Evolutionary conservation across 495 filamentous ascomycete species (phyloP).

Genomic region (Barbatosphaeria neglecta): DNA sequence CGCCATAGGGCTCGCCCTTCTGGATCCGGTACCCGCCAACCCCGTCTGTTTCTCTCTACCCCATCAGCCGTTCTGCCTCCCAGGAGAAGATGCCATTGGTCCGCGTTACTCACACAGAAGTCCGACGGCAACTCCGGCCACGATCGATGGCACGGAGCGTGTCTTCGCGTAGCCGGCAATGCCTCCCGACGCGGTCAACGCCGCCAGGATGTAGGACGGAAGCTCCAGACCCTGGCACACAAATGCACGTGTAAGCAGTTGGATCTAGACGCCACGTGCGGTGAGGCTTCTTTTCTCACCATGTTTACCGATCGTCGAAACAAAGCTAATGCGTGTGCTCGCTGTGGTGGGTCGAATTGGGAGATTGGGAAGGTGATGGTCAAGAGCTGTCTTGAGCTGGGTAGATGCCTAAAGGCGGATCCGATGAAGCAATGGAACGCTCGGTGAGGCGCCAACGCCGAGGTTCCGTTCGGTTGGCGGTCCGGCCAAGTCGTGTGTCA

Average conservation of each 20-base stretch:
- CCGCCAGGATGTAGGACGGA: slow-evolving; percentile 60
- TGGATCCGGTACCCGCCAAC: slow-evolving; percentile 61
- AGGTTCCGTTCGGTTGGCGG: no score
- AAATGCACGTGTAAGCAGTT: background rate
- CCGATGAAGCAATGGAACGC: no score
- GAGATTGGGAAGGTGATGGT: no score
- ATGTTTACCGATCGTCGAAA: background rate
- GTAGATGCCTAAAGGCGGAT: no score
- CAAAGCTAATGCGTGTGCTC: background rate
- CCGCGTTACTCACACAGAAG: slow-evolving; percentile 30
- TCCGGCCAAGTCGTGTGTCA: background rate
- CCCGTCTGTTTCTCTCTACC: slow-evolving; percentile 30
- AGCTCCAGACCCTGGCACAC: slow-evolving; percentile 18
- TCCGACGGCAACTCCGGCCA: slow-evolving; percentile 73
- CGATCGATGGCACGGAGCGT: slow-evolving; percentile 73
- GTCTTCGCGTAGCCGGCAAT: slow-evolving; percentile 72
- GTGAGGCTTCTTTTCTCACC: background rate
- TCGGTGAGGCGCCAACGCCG: background rate
- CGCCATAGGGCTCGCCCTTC: slow-evolving; percentile 53
- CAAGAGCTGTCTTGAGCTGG: background rate
- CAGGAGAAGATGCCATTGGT: background rate
- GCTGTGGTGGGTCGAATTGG: no score
- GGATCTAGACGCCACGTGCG: background rate
- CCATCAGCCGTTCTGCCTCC: background rate
- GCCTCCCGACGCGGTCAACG: slow-evolving; percentile 77